Percentiles rank a stretch among this genome's conserved stretches.
Evolutionary conservation across 2,329 filamentous ascomycete species (phyloP).

Genomic region (Diplodia mutila): DNA sequence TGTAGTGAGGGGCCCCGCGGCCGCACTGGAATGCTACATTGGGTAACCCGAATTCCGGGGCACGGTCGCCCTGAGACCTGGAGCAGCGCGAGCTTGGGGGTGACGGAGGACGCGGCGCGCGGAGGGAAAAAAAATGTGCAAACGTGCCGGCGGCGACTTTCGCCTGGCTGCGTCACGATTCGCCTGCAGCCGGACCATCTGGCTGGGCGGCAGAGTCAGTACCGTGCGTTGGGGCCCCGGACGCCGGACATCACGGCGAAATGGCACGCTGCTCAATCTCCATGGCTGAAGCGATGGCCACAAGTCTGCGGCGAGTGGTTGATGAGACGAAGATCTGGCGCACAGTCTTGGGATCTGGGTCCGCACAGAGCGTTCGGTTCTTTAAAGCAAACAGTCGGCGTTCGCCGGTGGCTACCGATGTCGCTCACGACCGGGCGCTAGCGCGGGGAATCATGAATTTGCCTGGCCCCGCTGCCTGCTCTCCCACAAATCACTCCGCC

Average conservation of each 20-base stretch:
- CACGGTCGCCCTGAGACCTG: neutral
- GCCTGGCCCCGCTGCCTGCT: conserved; percentile 5
- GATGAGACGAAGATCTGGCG: neutral
- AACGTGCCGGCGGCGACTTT: neutral
- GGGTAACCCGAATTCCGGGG: conserved; percentile 12
- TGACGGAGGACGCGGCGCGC: neutral
- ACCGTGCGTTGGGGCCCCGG: neutral
- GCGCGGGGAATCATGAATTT: conserved; percentile 19
- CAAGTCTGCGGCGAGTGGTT: neutral
- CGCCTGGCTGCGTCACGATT: neutral
- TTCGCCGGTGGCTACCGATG: neutral
- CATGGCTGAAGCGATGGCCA: neutral
- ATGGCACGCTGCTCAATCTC: neutral
- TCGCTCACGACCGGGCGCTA: neutral
- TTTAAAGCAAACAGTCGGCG: neutral
- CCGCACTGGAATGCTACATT: conserved; percentile 3
- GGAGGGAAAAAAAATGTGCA: neutral
- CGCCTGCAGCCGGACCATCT: neutral
- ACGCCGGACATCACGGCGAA: neutral
- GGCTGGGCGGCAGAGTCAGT: neutral
- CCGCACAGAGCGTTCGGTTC: neutral
- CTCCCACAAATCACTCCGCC: conserved; percentile 9
- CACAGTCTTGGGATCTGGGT: neutral
- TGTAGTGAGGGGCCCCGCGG: conserved; percentile 16
- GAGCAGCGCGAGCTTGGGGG: neutral